Evolutionary conservation across 2,329 filamentous ascomycete genomes (phyloP).

Genomic region (Falciphora oryzae): DNA sequence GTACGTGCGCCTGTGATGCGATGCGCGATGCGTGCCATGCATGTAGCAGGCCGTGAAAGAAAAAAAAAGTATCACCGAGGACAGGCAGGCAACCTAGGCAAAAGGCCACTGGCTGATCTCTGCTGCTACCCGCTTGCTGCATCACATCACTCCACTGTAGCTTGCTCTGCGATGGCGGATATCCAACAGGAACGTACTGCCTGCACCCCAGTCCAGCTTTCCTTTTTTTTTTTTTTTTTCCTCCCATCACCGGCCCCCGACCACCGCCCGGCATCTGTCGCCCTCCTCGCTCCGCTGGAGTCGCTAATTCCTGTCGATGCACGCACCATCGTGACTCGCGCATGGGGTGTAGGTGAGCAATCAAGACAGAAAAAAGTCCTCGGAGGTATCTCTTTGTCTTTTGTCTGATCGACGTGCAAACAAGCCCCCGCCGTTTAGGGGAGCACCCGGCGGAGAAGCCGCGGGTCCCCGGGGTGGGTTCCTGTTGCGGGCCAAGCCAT

Average conservation of each 20-base stretch:
- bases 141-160: too few species aligned
- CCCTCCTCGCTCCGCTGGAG: too few species aligned
- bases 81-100: neutral
- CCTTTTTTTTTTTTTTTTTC: neutral
- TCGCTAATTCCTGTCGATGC: neutral
- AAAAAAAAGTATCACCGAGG: neutral
- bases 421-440: neutral
- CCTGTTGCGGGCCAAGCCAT: too few species aligned
- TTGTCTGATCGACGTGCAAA: neutral
- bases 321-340: neutral
- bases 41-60: neutral
- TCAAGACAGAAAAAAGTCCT: neutral
- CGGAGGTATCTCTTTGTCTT: neutral
- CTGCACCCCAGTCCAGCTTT: neutral
- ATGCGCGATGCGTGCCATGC: neutral
- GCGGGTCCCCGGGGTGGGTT: neutral
- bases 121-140: too few species aligned
- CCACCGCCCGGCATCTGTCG: too few species aligned
- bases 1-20: neutral
- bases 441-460: neutral
- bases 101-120: neutral
- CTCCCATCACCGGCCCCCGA: neutral
- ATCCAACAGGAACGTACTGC: too few species aligned
- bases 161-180: neutral
- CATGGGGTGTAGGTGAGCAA: neutral